Evolutionary conservation across 495 filamentous ascomycete species (phyloP), one percentile per base, ranked within the genome.

Genomic region (Chaetomium tenue): DNA sequence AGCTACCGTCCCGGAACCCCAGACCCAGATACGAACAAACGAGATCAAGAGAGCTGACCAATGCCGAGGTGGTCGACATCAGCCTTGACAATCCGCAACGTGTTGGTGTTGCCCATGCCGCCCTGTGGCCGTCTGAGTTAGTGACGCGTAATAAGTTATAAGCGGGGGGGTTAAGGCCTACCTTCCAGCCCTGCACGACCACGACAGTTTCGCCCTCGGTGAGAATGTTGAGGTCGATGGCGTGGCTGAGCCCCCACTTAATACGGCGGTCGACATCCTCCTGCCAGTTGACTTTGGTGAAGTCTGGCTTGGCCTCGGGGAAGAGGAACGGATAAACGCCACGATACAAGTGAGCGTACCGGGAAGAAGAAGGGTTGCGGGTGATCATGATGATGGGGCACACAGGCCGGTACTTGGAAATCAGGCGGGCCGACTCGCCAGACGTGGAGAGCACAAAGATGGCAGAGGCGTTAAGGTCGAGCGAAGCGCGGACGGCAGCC

Each of bases 331-430:
- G 94, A 76, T 96, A 98, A 57, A 98, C 93, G 66, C 95, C 94
- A 70, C 94, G 94, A 80, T 97, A 98, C 72, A 98, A 79, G 78
- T 98, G 94, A 57, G 88, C 91, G 78, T 92, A 98, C 81, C 94
- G 82, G 40, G 91, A 88, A 50, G 95, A 92, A 54, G 83, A 85
- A 25, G 87, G 74, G 76, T 90, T 97, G 63, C 95, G 87, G 63
- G 92, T 95, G 68, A 98, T 88, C 94, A 97, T 98, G 81, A 98
- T 88, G 76, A 98, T 96, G 58, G 94, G 94, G 87, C 94, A 97
- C 58, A 97, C 92, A 30, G 94, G 94, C 71, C 94, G 89, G 81
- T 98, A 98, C 83, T 98, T 98, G 78, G 94, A 96, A 66, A 98
- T 82, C 48, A 97, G 86, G 70, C 94, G 91, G 66, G 94, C 94